Conservation (phyloP, 176 grass and related monocot genomes). For the Phoenix roebelenii region DNA sequence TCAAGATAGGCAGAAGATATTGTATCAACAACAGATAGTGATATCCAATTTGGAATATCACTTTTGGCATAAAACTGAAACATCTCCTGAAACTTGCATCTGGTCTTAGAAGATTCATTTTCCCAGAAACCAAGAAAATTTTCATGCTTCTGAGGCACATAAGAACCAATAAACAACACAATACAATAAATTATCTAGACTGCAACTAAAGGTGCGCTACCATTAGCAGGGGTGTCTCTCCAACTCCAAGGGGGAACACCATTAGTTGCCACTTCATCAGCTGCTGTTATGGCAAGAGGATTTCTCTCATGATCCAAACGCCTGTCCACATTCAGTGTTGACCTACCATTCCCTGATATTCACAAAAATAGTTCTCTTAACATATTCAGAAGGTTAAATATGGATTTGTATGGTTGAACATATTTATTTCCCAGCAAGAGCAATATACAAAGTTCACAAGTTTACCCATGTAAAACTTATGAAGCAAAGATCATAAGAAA, state of each 20-base stretch:
- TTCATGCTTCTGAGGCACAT: not conserved
- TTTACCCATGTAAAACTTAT: too few relatives aligned
- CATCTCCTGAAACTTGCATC: too few relatives aligned
- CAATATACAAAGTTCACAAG: too few relatives aligned
- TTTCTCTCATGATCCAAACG: slow-evolving; percentile 60
- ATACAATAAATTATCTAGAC: not conserved
- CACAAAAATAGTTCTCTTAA: not conserved
- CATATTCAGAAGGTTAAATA: not conserved
- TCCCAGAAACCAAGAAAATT: too few relatives aligned
- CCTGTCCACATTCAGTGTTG: slow-evolving; percentile 57
- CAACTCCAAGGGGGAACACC: slow-evolving; percentile 93
- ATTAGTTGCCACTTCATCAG: slow-evolving; percentile 68
- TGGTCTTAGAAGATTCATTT: too few relatives aligned
- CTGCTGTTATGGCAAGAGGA: slow-evolving; percentile 56
- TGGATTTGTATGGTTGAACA: too few relatives aligned
- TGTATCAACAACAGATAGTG: too few relatives aligned
- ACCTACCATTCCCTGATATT: slow-evolving; percentile 59
- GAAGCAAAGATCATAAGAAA: too few relatives aligned
- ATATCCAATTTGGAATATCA: too few relatives aligned
- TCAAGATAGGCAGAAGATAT: too few relatives aligned
- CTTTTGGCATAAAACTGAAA: too few relatives aligned
- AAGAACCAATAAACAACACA: not conserved
- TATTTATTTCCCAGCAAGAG: too few relatives aligned
- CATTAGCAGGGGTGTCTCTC: slow-evolving; percentile 82
- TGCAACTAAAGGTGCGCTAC: slow-evolving; percentile 18